Evolutionary conservation across 2,329 filamentous ascomycete genomes (phyloP), one percentile per base, ranked within the genome.

Genomic region (Aspergillus sp.): DNA sequence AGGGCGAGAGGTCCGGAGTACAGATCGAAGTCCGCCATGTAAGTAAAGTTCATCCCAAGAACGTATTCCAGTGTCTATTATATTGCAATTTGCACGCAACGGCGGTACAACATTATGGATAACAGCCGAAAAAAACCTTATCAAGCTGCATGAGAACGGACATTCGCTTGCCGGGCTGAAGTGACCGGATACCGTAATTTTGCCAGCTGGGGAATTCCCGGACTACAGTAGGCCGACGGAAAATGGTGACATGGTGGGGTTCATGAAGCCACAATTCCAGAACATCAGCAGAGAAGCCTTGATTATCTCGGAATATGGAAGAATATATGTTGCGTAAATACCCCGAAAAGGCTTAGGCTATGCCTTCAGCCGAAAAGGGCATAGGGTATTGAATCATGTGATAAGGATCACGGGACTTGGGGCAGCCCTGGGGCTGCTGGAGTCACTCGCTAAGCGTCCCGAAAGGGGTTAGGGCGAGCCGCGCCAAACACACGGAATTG

Each of bases 401-500:
- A 15, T 53, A n/a, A 4, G 6, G 3, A 31, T 55, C 55, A 56
- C 52, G 43, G 24, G 59, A 64, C 66, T 68, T 68, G 62, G 66
- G 62, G 65, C 70, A 74, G 63, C 67, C 71, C 71, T 70, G 67
- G 66, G 57, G 52, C 55, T 57, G 45, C 33, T 57, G 53, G 46
- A 31, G 52, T 43, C 39, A 52, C 67, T 74, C 71, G 71, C 71
- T 74, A 74, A 73, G 69, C 60, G 56, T 63, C 69, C 71, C 66
- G 58, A 64, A 72, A 67, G 59, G 64, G 71, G 62, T 67, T 75
- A 74, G 72, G 62, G 67, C 68, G 66, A 68, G 58, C 61, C 62
- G 63, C 67, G 63, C 65, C 69, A 66, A 70, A 68, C 70, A 70
- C 71, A 72, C 69, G 65, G 68, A 66, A 73, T 73, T 73, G 56